Base-by-base conservation (phyloP, 495 filamentous ascomycete genomes). In the Penicillium paradoxum region DNA sequence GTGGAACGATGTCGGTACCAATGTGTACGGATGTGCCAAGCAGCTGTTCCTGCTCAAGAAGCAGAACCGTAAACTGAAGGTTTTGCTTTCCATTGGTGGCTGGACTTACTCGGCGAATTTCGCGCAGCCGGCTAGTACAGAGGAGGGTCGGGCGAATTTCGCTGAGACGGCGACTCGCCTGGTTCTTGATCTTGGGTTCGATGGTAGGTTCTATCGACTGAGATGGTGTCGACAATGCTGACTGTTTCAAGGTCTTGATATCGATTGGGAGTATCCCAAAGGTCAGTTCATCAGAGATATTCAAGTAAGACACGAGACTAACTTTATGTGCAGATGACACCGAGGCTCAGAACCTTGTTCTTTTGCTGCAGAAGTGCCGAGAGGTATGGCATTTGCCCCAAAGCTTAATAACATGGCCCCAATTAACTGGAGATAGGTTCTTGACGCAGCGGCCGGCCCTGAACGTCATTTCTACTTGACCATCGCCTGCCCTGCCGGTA, bases 51-150 rank as follows among this genome's bases (percentile, higher is more conserved):
- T 98, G 22, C 83, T 92, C 32, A 98, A 98, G 79, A 86, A 87
- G 63, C 75, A 81, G 53, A 85, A 97, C 70, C 84, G 93, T 48
- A 85, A 95, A 65, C 74, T 98, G 40, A 97, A 97, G 71, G 79
- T 95, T 6, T 78, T 97, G 9, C 82, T 99, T 11, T 95, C 89
- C 41, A 93, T 99, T 56, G 93, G 93, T 53, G 93, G 93, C 25
- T 97, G 95, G 93, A 96, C 91, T 0, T 97, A 97, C 68, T 89
- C 87, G 45, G 69, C 81, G 63, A 95, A 96, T 70, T 96, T 99
- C 66, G 77, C 81, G 17, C 77, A 76, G 34, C 88, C 91, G 38
- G 70, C 70, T 14, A 70, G 66, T 52, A 85, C 84, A 0, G 71
- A 79, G 0, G 64, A 72, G n/a, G 89, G 90, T 1, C 80, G 91